phyloP scores from a whole-genome alignment of 2,329 filamentous ascomycete genomes.

The Colletotrichum sublineola region DNA sequence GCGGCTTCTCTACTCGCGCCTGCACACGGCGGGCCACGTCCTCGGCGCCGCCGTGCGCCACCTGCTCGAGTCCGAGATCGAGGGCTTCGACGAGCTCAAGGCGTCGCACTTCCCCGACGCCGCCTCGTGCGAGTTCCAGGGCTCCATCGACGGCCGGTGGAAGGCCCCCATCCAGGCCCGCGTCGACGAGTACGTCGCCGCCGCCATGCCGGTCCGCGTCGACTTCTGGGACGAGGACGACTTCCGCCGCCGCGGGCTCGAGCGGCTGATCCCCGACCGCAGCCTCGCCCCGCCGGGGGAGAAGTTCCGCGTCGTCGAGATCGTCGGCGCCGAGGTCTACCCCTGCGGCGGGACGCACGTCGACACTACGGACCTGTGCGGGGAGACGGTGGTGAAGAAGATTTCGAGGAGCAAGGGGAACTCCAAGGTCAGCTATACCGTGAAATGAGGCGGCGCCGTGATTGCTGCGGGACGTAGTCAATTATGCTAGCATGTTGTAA shows the following conservation, averaged over 20 bases:
- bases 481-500: not conserved
- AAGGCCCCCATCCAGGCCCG: slow-evolving; percentile 73
- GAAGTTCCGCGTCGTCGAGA: slow-evolving; percentile 76
- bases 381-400: slow-evolving; percentile 74
- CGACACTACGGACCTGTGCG: slow-evolving; percentile 68
- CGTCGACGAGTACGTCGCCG: slow-evolving; percentile 69
- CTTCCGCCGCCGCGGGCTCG: slow-evolving; percentile 66
- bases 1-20: slow-evolving; percentile 73
- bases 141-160: slow-evolving; percentile 73
- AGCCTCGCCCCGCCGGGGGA: slow-evolving; percentile 60
- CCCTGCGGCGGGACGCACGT: slow-evolving; percentile 84
- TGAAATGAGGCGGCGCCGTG: slow-evolving; percentile 4
- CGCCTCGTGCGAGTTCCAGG: slow-evolving; percentile 76
- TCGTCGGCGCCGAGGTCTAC: slow-evolving; percentile 77
- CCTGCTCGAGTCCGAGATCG: slow-evolving; percentile 65
- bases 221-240: slow-evolving; percentile 77
- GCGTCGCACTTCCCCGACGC: slow-evolving; percentile 79
- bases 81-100: slow-evolving; percentile 74
- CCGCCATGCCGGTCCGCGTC: slow-evolving; percentile 70
- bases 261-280: slow-evolving; percentile 67
- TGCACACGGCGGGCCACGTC: slow-evolving; percentile 82
- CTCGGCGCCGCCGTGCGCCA: slow-evolving; percentile 76
- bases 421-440: slow-evolving; percentile 67
- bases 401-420: slow-evolving; percentile 74
- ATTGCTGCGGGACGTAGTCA: too few relatives aligned